These are phyloP conservation scores for Oryza punctata DNA, from an alignment of 176 grass and related monocot genomes.

Conservation along the genomic window DNA sequence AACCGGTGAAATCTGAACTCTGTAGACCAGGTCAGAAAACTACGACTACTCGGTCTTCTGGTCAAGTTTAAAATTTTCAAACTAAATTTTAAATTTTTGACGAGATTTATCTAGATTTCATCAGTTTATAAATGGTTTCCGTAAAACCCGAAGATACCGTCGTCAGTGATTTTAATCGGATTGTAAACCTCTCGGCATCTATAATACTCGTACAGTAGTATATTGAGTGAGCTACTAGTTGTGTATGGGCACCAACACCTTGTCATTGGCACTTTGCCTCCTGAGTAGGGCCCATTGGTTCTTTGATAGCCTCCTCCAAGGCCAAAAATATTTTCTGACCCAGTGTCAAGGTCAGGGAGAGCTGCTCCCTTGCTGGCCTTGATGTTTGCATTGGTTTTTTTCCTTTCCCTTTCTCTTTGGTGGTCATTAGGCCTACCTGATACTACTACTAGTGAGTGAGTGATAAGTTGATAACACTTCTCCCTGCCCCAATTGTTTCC, in stretches of 20 bases:
- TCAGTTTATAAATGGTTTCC: too few relatives aligned
- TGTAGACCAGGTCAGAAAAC: too few relatives aligned
- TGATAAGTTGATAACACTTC: conserved; percentile 41
- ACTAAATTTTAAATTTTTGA: too few relatives aligned
- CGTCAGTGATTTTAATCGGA: too few relatives aligned
- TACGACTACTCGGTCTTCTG: too few relatives aligned
- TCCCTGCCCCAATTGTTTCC: conserved; percentile 38
- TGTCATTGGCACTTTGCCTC: conserved; percentile 12
- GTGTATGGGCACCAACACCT: conserved; percentile 17
- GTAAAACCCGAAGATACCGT: too few relatives aligned
- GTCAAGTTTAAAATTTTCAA: too few relatives aligned
- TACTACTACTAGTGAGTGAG: background rate
- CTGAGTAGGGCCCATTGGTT: conserved; percentile 32
- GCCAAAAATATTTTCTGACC: conserved; percentile 36
- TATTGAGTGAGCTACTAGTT: background rate
- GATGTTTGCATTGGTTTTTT: conserved; percentile 27
- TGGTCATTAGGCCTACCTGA: conserved; percentile 45
- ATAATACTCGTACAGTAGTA: too few relatives aligned
- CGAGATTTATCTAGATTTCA: too few relatives aligned
- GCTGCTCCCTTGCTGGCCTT: conserved; percentile 43
- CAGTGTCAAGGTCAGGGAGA: conserved; percentile 45
- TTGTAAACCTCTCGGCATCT: too few relatives aligned
- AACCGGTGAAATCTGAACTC: too few relatives aligned
- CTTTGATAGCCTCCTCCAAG: conserved; percentile 35
- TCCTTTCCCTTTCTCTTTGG: background rate